These are phyloP conservation scores for Gossypium davidsonii DNA, from an alignment of 441 rosid species.

Conservation along the genomic window DNA sequence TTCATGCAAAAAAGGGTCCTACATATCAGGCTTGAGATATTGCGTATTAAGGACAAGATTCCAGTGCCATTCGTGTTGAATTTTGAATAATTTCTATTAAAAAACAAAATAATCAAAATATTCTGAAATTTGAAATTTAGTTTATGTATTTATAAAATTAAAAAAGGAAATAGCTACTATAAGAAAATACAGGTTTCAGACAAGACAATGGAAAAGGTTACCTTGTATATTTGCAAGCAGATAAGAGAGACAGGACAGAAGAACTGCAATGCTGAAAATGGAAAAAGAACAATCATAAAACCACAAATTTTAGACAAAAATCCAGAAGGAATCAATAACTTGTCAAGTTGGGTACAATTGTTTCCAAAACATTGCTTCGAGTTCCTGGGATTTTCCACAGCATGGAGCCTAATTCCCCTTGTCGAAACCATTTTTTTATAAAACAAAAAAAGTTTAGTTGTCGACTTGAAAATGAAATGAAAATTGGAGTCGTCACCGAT, in stretches of 20 bases:
- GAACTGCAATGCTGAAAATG: background rate
- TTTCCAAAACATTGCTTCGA: background rate
- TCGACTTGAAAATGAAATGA: too few relatives aligned
- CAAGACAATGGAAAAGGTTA: background rate
- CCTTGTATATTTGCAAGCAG: background rate
- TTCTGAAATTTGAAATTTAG: too few relatives aligned
- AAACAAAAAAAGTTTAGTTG: too few relatives aligned
- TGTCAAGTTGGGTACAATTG: background rate
- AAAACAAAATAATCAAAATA: background rate
- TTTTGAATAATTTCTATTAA: background rate
- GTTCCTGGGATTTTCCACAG: background rate
- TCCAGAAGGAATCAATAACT: background rate
- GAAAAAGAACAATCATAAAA: too few relatives aligned
- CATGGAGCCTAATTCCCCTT: conserved; percentile 15
- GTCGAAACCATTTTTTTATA: too few relatives aligned
- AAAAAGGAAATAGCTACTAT: too few relatives aligned
- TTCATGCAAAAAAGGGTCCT: background rate
- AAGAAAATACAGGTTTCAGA: background rate
- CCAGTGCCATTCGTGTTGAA: background rate
- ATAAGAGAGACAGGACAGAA: background rate
- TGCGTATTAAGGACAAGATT: background rate
- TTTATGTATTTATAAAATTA: too few relatives aligned
- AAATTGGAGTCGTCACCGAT: too few relatives aligned
- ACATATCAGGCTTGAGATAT: background rate
- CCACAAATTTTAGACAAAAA: too few relatives aligned